phyloP scores from a whole-genome alignment of 1,284 basidiomycete species.

The Apiotrichum veenhuisii region DNA sequence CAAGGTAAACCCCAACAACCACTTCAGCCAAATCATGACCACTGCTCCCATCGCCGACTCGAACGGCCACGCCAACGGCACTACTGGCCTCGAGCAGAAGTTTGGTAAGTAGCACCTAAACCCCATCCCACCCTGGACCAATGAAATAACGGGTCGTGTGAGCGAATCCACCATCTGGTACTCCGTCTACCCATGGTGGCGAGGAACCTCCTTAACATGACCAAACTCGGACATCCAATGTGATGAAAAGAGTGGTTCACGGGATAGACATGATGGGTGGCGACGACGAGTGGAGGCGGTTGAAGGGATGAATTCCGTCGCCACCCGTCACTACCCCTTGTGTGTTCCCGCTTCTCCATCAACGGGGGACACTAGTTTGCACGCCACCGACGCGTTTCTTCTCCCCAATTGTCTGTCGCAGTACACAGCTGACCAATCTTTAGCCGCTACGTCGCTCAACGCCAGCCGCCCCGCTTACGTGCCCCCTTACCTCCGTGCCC shows the following conservation, averaged over 20 bases:
- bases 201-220: neutral
- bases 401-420: neutral
- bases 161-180: neutral
- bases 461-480: slow-evolving; percentile 77
- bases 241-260: neutral
- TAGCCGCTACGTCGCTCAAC: slow-evolving; percentile 49
- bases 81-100: slow-evolving; percentile 71
- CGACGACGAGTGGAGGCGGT: too few relatives aligned
- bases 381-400: neutral
- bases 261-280: neutral
- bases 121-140: too few relatives aligned
- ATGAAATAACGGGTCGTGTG: slow-evolving; percentile 15
- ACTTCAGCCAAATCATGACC: slow-evolving; percentile 32
- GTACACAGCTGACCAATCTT: slow-evolving; percentile 5
- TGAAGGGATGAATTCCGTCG: too few relatives aligned
- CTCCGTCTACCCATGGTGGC: neutral
- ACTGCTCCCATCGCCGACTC: slow-evolving; percentile 32
- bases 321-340: neutral
- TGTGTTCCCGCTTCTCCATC: neutral
- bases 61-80: slow-evolving; percentile 55
- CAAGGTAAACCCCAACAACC: slow-evolving; percentile 13
- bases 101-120: slow-evolving; percentile 65
- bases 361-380: too few relatives aligned
- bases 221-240: too few relatives aligned
- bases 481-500: slow-evolving; percentile 75